Conservation (phyloP, 352 stramenopile species). For the Phytophthora syringae region DNA sequence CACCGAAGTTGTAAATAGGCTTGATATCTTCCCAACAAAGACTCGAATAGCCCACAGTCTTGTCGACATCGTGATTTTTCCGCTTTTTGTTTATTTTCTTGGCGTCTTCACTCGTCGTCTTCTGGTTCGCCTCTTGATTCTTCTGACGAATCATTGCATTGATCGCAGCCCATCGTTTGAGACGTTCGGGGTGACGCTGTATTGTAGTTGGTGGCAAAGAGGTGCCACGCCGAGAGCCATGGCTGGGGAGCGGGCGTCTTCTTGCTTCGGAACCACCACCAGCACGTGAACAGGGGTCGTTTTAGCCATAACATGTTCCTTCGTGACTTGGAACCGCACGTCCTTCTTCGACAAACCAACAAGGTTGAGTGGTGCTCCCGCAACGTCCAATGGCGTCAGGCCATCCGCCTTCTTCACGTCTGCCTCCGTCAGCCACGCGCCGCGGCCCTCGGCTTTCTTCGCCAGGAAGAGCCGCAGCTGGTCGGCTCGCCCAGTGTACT, state of each 20-base stretch:
- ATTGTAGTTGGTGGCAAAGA: conserved; percentile 18
- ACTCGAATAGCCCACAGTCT: conserved; percentile 18
- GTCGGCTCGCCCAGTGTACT: too few species aligned
- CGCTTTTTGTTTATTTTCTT: conserved; percentile 22
- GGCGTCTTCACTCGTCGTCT: conserved; percentile 23
- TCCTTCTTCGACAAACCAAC: too few species aligned
- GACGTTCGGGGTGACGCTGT: conserved; percentile 26
- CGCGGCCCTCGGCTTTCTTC: too few species aligned
- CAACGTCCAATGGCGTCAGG: too few species aligned
- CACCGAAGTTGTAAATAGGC: conserved; percentile 25
- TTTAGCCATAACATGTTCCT: too few species aligned
- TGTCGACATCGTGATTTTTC: conserved; percentile 22
- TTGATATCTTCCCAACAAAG: conserved; percentile 31
- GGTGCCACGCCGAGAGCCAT: conserved; percentile 3
- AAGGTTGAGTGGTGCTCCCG: too few species aligned
- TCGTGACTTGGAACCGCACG: too few species aligned
- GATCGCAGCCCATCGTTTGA: conserved; percentile 27
- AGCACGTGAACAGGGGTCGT: too few species aligned
- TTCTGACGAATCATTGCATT: conserved; percentile 29
- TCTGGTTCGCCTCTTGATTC: conserved; percentile 21
- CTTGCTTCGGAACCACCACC: conserved; percentile 3
- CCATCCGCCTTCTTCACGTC: too few species aligned
- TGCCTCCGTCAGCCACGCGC: too few species aligned
- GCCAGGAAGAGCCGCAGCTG: too few species aligned
- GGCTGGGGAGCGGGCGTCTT: background rate